Evolutionary conservation across 495 filamentous ascomycete species (phyloP).

Genomic region (Penicillium herquei): DNA sequence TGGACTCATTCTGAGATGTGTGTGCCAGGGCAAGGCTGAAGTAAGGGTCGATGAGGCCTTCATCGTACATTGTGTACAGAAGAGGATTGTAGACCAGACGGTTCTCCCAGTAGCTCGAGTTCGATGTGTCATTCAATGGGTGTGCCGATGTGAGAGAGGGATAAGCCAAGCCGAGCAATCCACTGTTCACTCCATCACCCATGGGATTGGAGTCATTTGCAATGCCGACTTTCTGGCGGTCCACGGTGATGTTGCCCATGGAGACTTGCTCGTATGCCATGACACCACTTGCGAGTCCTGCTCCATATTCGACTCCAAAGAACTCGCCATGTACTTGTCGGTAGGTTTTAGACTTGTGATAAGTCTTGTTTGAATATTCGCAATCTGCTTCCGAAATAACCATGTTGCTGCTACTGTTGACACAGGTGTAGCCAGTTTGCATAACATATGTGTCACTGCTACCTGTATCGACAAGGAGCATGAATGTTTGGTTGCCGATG

Average conservation of each 20-base stretch:
- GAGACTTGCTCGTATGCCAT: slow-evolving; percentile 58
- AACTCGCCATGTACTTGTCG: slow-evolving; percentile 41
- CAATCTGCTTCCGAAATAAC: slow-evolving; percentile 36
- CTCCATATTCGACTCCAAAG: slow-evolving; percentile 60
- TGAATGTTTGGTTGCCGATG: slow-evolving; percentile 20
- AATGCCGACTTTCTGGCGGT: slow-evolving; percentile 51
- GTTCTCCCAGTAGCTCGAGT: slow-evolving; percentile 25
- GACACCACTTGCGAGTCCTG: slow-evolving; percentile 53
- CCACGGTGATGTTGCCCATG: slow-evolving; percentile 54
- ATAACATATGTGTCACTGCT: slow-evolving; percentile 62
- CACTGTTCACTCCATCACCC: slow-evolving; percentile 45
- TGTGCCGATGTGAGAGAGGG: slow-evolving; percentile 44
- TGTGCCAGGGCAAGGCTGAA: slow-evolving; percentile 48
- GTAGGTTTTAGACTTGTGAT: slow-evolving; percentile 41
- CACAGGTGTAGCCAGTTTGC: slow-evolving; percentile 46
- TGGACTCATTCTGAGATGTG: slow-evolving; percentile 14
- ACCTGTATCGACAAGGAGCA: slow-evolving; percentile 60
- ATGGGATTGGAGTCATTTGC: slow-evolving; percentile 47
- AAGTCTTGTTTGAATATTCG: slow-evolving; percentile 44
- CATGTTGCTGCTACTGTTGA: slow-evolving; percentile 26
- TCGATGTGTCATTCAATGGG: slow-evolving; percentile 26
- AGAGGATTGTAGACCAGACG: slow-evolving; percentile 52
- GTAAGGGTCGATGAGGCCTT: slow-evolving; percentile 51
- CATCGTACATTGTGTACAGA: slow-evolving; percentile 54
- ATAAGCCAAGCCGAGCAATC: slow-evolving; percentile 62